A percentile compares a stretch with the other conserved stretches of the same genome.
These are phyloP conservation scores for Lachnellula cervina DNA, from an alignment of 2,329 filamentous ascomycete genomes.

Conservation along the genomic window DNA sequence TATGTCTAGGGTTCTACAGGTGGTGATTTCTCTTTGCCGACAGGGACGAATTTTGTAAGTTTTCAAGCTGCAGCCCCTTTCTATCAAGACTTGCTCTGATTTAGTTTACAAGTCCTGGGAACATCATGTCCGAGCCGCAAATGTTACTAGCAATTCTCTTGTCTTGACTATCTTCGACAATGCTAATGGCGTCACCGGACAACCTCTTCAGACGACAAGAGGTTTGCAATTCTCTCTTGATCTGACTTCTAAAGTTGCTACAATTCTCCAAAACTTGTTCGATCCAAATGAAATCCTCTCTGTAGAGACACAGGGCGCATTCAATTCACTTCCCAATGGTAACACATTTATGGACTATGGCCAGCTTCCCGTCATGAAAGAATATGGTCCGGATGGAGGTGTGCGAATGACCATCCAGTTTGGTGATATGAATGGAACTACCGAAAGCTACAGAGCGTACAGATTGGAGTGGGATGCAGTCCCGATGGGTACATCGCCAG, in stretches of 20 bases:
- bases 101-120: not conserved
- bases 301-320: constrained; percentile 3
- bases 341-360: constrained; percentile 10
- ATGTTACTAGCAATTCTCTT: not conserved
- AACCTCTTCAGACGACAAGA: not conserved
- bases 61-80: not conserved
- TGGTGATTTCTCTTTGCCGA: not conserved
- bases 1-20: not conserved
- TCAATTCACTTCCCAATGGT: constrained; percentile 2
- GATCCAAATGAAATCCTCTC: constrained; percentile 3
- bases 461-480: constrained; percentile 4
- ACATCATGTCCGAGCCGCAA: not conserved
- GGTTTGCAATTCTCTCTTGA: not conserved
- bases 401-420: constrained; percentile 6
- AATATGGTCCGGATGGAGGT: constrained; percentile 7
- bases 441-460: constrained; percentile 7
- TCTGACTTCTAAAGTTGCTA: not conserved
- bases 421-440: not conserved
- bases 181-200: not conserved
- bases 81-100: not conserved
- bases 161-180: not conserved
- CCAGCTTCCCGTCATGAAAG: constrained; percentile 5
- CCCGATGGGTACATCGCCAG: not conserved
- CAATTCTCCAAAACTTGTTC: not conserved
- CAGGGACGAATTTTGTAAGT: not conserved